These are phyloP conservation scores for Colletotrichum lupini DNA, from an alignment of 2,329 filamentous ascomycete genomes.

Conservation along the genomic window DNA sequence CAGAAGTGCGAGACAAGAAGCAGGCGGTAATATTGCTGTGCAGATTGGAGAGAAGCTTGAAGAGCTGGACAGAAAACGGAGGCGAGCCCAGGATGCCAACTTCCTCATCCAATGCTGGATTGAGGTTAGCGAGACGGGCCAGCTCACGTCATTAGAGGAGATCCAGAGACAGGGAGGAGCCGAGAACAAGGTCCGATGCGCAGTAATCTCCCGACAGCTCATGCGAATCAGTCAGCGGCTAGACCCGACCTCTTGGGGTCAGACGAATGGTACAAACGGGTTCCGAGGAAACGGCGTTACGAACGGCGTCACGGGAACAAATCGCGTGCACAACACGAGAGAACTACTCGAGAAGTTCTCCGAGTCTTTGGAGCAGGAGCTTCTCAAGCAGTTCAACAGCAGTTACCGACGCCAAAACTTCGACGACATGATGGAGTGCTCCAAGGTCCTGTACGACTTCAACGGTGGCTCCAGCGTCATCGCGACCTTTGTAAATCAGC, in stretches of 20 bases:
- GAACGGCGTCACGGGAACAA: slow-evolving; percentile 58
- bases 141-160: slow-evolving; percentile 88
- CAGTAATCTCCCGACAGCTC: slow-evolving; percentile 91
- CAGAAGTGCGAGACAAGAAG: slow-evolving; percentile 60
- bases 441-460: slow-evolving; percentile 93
- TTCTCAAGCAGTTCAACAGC: slow-evolving; percentile 96
- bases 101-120: slow-evolving; percentile 98
- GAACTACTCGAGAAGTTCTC: slow-evolving; percentile 97
- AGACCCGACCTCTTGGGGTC: slow-evolving; percentile 79
- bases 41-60: slow-evolving; percentile 95
- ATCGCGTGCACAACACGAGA: slow-evolving; percentile 72
- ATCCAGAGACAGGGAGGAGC: slow-evolving; percentile 85
- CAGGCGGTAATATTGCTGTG: slow-evolving; percentile 88
- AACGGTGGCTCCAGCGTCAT: slow-evolving; percentile 96
- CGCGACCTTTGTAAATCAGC: slow-evolving; percentile 96
- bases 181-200: slow-evolving; percentile 93
- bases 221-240: slow-evolving; percentile 94
- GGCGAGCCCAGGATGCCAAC: slow-evolving; percentile 90
- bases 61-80: slow-evolving; percentile 91
- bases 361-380: slow-evolving; percentile 93
- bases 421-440: slow-evolving; percentile 97
- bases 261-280: slow-evolving; percentile 68
- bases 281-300: slow-evolving; percentile 58
- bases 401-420: slow-evolving; percentile 96
- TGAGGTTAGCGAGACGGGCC: slow-evolving; percentile 90